Base-by-base conservation (phyloP, 805 yeast species). In the Monosporozyma servazzii region DNA sequence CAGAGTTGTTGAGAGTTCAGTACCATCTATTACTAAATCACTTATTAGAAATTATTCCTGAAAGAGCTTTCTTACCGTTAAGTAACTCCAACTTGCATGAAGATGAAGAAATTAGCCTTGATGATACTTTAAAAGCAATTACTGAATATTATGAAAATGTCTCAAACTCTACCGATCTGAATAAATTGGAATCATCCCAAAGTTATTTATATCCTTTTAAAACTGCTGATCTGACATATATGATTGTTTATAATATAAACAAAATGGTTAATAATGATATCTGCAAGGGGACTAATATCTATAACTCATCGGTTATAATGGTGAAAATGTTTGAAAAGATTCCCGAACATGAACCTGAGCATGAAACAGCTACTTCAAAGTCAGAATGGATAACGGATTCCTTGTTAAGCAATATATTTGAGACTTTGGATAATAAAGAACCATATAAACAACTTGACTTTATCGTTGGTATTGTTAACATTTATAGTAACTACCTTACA, bases 21-120 rank as follows among this genome's bases (percentile, higher is more conserved):
- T 40, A 44, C 2, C 39, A 48, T 23, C 40, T 36, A 11, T 15
- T 56, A 4, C 67, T 77, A 7, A 66, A 70, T 20, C 55, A 66
- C 1, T 57, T 87, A 15, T 53, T 84, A n/a, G 71, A 71, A 1
- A 60, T 78, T 48, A 75, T 86, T 7, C 90, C 93, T 0, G 80
- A 77, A 43, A 71, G 86, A 47, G 85, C 87, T 1, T 77, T 78
- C 51, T 59, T 80, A 2, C 85, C 87, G 0, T 58, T 78, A 33
- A 77, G 73, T 53, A 76, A 72, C 57, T 73, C 79, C 0, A 51
- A 54, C 3, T 40, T 58, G 18, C 54, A 61, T 25, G 54, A 45
- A 45, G 50, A 49, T 21, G 53, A 48, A 17, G 55, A 21, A n/a
- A 39, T 39, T 20, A 50, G 33, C 23, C 54, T 55, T 1, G 59